Evolutionary conservation across 495 filamentous ascomycete genomes (phyloP).

Genomic region (Rhypophila decipiens): DNA sequence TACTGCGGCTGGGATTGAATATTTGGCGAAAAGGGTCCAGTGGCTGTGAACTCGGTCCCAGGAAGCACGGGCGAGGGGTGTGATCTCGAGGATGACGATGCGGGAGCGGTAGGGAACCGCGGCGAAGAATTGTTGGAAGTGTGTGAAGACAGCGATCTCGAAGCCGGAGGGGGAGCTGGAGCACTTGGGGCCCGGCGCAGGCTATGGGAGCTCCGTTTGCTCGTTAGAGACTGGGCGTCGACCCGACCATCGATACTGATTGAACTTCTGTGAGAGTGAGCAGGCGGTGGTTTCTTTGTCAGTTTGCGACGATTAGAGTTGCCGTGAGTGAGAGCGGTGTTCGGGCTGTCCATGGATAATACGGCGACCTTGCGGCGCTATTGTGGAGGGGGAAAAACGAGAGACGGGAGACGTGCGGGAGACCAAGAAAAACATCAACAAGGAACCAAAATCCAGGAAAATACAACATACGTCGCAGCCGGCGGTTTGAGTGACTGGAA

Average conservation of each 20-base stretch:
- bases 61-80: slow-evolving; percentile 31
- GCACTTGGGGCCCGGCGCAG: slow-evolving; percentile 68
- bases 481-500: slow-evolving; percentile 18
- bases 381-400: neutral
- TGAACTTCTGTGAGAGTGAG: slow-evolving; percentile 32
- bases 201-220: slow-evolving; percentile 49
- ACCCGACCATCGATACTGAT: slow-evolving; percentile 38
- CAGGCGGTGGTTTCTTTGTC: slow-evolving; percentile 49
- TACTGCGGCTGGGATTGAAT: slow-evolving; percentile 8
- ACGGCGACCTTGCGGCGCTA: neutral
- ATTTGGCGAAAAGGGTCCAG: slow-evolving; percentile 2
- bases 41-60: slow-evolving; percentile 24
- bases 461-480: slow-evolving; percentile 15
- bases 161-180: slow-evolving; percentile 32
- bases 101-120: slow-evolving; percentile 21
- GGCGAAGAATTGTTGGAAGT: slow-evolving; percentile 40
- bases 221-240: slow-evolving; percentile 47
- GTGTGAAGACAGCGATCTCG: slow-evolving; percentile 23
- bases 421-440: neutral
- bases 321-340: slow-evolving; percentile 23
- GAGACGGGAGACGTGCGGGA: neutral
- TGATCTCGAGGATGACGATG: slow-evolving; percentile 20
- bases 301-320: slow-evolving; percentile 44
- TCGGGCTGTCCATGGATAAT: slow-evolving; percentile 36
- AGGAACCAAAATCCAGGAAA: slow-evolving; percentile 16